Conservation (phyloP, 1,284 basidiomycete genomes). For the Cerioporus squamosus region DNA sequence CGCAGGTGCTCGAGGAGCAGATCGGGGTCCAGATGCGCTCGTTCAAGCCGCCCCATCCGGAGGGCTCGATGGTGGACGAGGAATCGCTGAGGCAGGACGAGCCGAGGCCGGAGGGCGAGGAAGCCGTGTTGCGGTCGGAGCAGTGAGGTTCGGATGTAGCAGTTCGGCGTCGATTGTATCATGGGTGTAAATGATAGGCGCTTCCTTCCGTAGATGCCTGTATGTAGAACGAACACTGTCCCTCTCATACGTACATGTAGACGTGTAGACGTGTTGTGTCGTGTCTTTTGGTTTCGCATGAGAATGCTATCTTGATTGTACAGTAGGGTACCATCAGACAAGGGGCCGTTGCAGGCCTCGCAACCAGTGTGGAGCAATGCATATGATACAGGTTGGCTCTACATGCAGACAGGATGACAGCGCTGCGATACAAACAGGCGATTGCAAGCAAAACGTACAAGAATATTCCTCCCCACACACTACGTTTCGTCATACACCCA, state of each 20-base stretch:
- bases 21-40: constrained; percentile 61
- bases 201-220: too few relatives aligned
- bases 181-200: too few relatives aligned
- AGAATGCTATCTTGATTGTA: background rate
- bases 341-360: too few relatives aligned
- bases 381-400: constrained; percentile 23
- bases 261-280: background rate
- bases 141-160: constrained; percentile 7
- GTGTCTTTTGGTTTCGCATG: background rate
- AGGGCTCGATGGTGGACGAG: constrained; percentile 54
- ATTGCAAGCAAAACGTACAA: constrained; percentile 20
- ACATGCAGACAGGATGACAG: constrained; percentile 12
- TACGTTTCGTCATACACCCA: background rate
- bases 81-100: constrained; percentile 40
- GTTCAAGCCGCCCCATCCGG: constrained; percentile 57
- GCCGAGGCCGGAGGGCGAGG: constrained; percentile 30
- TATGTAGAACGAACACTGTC: background rate
- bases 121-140: constrained; percentile 32
- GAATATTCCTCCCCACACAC: background rate
- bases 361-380: too few relatives aligned
- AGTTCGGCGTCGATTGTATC: too few relatives aligned
- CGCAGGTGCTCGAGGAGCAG: constrained; percentile 74
- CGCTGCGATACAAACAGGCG: constrained; percentile 3
- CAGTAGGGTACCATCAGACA: background rate
- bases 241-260: background rate